Percentiles rank a stretch among this genome's conserved stretches.
These are phyloP conservation scores for Intubia oerlemansii DNA, from an alignment of 2,329 filamentous ascomycete genomes.

Conservation along the genomic window DNA sequence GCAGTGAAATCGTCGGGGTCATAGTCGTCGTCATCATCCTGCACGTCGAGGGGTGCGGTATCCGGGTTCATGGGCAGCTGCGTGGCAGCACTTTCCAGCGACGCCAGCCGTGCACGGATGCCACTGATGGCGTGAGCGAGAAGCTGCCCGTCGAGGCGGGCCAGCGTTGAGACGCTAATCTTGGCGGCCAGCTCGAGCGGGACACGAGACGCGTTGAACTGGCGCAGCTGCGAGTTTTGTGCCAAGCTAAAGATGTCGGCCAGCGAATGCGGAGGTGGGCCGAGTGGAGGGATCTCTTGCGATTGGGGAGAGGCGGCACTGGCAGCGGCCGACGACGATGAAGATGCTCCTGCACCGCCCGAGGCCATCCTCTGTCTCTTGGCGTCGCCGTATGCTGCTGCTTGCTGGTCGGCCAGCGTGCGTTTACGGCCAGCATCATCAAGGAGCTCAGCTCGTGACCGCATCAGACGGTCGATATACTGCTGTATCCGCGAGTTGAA, in stretches of 20 bases:
- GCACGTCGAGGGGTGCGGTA: slow-evolving; percentile 39
- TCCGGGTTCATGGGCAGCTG: slow-evolving; percentile 30
- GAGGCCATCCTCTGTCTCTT: slow-evolving; percentile 59
- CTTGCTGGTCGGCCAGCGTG: slow-evolving; percentile 48
- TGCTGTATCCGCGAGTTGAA: slow-evolving; percentile 63
- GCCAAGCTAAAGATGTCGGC: slow-evolving; percentile 79
- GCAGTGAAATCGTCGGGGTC: slow-evolving; percentile 78
- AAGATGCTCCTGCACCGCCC: slow-evolving; percentile 18
- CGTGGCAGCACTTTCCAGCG: slow-evolving; percentile 19
- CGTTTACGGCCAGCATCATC: slow-evolving; percentile 67
- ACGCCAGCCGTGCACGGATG: slow-evolving; percentile 26
- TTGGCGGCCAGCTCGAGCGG: slow-evolving; percentile 55
- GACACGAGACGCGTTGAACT: slow-evolving; percentile 66
- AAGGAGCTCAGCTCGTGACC: slow-evolving; percentile 55
- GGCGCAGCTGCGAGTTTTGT: slow-evolving; percentile 47
- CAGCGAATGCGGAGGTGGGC: slow-evolving; percentile 54
- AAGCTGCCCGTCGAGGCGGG: slow-evolving; percentile 44
- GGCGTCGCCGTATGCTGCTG: slow-evolving; percentile 52
- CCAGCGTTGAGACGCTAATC: slow-evolving; percentile 62
- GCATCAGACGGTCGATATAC: slow-evolving; percentile 64
- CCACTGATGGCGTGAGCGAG: slow-evolving; percentile 52
- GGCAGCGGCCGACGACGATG: no score
- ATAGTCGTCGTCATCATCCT: slow-evolving; percentile 56
- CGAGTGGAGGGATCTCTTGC: slow-evolving; percentile 43
- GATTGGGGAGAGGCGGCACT: slow-evolving; percentile 6